Evolutionary conservation across 2,329 filamentous ascomycete species (phyloP), one percentile per base, ranked within the genome.

Genomic region (Penicillium sp.): DNA sequence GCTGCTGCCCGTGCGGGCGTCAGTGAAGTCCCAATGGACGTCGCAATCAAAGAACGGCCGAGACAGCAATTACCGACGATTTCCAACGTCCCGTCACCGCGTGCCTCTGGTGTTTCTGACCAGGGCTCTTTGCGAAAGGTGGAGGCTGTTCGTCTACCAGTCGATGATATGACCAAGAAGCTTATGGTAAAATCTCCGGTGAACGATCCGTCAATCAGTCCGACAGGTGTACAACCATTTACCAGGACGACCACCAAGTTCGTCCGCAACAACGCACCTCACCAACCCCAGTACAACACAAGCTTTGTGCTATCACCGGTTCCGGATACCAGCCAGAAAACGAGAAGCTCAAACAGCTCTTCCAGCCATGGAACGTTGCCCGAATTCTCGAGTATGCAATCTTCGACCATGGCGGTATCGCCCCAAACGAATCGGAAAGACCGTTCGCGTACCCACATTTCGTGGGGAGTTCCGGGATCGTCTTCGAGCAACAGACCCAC

Each of bases 1-100:
- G 62, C 64, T 26, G 66, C 64, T 15, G 58, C 64, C 42, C 63
- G 57, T 31, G 51, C 62, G 23, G 56, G 47, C 22, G 51, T 60
- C 26, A 59, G 45, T 42, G 56, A 60, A 5, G 49, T 66, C 37
- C 63, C 66, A 31, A 47, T 49, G 42, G 53, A 54, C 2, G 47
- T 49, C 26, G 29, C 51, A 7, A 42, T 56, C 33, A 59, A 53
- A 43, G 49, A 61, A 35, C 31, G 50, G 26, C 43, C 59, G 14
- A 48, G 33, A 42, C 55, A 25, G 37, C 26, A 35, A 15, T 33
- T 27, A 9, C 33, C 50, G 11, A 56, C 51, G 11, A 37, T 40
- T 6, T 47, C 57, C 14, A 31, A 48, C 14, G 55, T 56, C 6
- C 53, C 53, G 33, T 56, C 53, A 29, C 9, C 48, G 14, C 55